These are phyloP conservation scores for Moelleriella libera DNA, from an alignment of 2,329 filamentous ascomycete genomes.

Conservation along the genomic window DNA sequence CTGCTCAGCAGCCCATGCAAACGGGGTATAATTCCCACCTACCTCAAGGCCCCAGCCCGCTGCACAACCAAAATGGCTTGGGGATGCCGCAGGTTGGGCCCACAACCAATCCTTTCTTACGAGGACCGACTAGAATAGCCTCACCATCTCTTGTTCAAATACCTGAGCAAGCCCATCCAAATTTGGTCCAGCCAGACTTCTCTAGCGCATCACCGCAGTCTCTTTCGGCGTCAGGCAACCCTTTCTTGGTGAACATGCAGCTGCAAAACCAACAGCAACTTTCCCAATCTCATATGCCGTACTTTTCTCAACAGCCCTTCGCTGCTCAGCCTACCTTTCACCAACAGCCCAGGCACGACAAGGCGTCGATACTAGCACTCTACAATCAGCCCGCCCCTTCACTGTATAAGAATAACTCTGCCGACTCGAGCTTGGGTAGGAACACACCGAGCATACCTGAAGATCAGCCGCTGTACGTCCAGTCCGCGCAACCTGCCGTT, in stretches of 20 bases:
- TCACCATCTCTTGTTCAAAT: conserved; percentile 36
- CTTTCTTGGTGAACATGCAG: conserved; percentile 19
- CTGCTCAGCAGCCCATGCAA: conserved; percentile 20
- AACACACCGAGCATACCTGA: conserved; percentile 15
- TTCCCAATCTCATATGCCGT: conserved; percentile 6
- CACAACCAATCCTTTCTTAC: conserved; percentile 32
- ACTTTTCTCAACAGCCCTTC: conserved; percentile 7
- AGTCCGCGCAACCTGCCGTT: conserved; percentile 13
- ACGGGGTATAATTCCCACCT: conserved; percentile 41
- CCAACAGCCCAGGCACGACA: conserved; percentile 43
- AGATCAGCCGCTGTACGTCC: conserved; percentile 11
- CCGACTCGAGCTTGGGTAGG: conserved; percentile 13
- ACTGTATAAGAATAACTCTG: conserved; percentile 21
- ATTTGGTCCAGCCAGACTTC: conserved; percentile 30
- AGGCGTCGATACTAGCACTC: conserved; percentile 61
- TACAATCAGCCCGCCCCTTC: conserved; percentile 49
- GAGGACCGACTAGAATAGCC: conserved; percentile 35
- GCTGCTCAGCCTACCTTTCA: conserved; percentile 19
- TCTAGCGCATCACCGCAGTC: conserved; percentile 15
- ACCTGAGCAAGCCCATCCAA: conserved; percentile 34
- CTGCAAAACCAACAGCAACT: conserved; percentile 13
- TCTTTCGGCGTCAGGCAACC: conserved; percentile 18
- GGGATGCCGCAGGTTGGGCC: conserved; percentile 21
- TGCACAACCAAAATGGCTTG: conserved; percentile 20
- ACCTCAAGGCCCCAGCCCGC: conserved; percentile 17